Evolutionary conservation across 192 early-diverging fungal species (phyloP), one percentile per base, ranked within the genome.

Genomic region (Diversispora epigaea): DNA sequence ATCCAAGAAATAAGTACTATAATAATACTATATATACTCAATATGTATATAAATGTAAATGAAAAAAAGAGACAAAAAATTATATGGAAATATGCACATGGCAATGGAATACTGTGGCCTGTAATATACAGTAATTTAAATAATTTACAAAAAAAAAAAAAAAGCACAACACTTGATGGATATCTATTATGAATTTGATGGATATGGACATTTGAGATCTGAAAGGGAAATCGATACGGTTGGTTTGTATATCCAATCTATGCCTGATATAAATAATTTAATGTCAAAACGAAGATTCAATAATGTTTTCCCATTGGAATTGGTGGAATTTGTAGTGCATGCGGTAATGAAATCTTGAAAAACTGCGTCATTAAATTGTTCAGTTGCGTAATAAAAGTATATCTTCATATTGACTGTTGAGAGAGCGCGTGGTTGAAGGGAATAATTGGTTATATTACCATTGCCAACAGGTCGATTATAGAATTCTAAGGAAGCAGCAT

Each of bases 161-260:
- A n/a, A n/a, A n/a, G n/a, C n/a, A n/a, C n/a, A 32, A 32, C 25
- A 32, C 25, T 32, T 32, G 25, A n/a, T n/a, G n/a, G n/a, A 32
- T 32, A 32, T 32, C 2, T 32, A 32, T 32, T 32, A 32, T 32
- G 25, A 32, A 32, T 32, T 32, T 32, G 25, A 32, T 32, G 25
- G 25, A 56, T 61, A 75, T 39, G 73, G 73, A 65, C 73, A 75
- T 60, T 47, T 21, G 3, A 75, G 40, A n/a, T 65, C 73, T 14
- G 22, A 9, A 12, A 64, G 4, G 40, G 19, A 22, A 14, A 54
- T 15, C 3, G 46, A 12, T 58, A 41, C 12, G 21, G 21, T 9
- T 52, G 73, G 73, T 64, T 75, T 75, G 9, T 50, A 40, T 15
- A 75, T 49, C 73, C 62, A 64, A 75, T 55, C 52, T 41, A 75